Evolutionary conservation across 2,329 filamentous ascomycete genomes (phyloP).

Genomic region (Ceratocystis destructans): DNA sequence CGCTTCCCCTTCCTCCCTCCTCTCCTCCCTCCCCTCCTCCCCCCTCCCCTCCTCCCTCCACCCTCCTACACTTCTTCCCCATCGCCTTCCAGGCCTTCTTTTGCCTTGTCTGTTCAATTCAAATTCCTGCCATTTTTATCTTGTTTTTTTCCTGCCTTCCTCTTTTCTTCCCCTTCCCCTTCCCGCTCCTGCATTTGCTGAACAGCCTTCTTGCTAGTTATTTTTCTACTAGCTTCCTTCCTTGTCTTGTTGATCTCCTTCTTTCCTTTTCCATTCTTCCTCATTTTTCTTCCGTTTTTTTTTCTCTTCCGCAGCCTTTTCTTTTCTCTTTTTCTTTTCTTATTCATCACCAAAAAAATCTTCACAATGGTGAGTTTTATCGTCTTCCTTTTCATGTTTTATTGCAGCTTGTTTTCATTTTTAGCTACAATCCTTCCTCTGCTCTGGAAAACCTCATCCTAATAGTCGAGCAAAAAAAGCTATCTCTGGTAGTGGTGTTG

Average conservation of each 20-base stretch:
- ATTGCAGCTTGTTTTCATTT: not conserved
- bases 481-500: not conserved
- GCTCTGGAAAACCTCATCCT: not conserved
- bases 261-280: constrained; percentile 21
- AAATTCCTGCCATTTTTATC: not conserved
- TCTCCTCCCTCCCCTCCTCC: constrained; percentile 21
- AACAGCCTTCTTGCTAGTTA: constrained; percentile 18
- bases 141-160: constrained; percentile 19
- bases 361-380: constrained; percentile 19
- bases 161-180: constrained; percentile 9
- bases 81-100: not conserved
- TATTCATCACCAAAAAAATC: constrained; percentile 2
- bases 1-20: constrained; percentile 18
- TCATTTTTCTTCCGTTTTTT: constrained; percentile 19
- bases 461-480: not conserved
- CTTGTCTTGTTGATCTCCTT: constrained; percentile 20
- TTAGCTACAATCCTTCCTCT: constrained; percentile 7
- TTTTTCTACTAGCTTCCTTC: constrained; percentile 23
- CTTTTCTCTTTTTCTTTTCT: constrained; percentile 13
- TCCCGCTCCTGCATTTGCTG: constrained; percentile 19
- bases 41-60: constrained; percentile 18
- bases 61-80: not conserved
- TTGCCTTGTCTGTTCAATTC: not conserved
- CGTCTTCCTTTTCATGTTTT: not conserved
- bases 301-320: not conserved